Evolutionary conservation across 2,329 filamentous ascomycete genomes (phyloP), one percentile per base, ranked within the genome.

Genomic region (Arthrocladium fulminans): DNA sequence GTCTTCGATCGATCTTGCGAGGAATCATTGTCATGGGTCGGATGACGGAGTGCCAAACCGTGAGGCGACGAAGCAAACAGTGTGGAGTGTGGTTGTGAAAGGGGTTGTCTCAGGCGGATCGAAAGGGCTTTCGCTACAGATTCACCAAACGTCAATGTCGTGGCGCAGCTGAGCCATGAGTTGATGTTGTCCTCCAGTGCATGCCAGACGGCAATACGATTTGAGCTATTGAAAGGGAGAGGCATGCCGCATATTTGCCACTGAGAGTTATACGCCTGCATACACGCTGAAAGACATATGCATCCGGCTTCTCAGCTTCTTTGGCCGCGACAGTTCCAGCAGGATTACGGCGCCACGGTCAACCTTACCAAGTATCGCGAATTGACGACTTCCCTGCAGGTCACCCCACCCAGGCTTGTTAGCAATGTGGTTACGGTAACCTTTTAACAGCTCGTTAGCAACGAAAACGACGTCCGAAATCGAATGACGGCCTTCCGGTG

Each of bases 291-390:
- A 73, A 48, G 67, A 64, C 2, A 68, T 76, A 19, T 66, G 70
- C 13, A 75, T 76, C 20, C 72, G 75, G 58, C 51, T 75, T n/a
- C 59, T 76, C 2, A 74, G 72, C 54, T 74, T 76, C 60, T 76
- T 76, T 55, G 63, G 63, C 22, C 75, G 72, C 53, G 68, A 72
- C 1, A 63, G 48, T 45, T 76, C 2, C 71, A 75, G 49, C 72
- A 75, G 48, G 52, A 55, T 0, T 22, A 64, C 38, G 61, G 60
- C 6, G 45, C 39, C 35, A 17, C 9, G 9, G 38, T 29, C 7
- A 24, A 51, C 38, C 49, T 51, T 3, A 39, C 8, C 9, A 3
- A 22, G 19, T 39, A 47, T 17, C 24, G 37, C 15, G 30, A 13
- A n/a, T 9, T 24, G 3, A 27, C 17, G 15, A 25, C 15, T 10